phyloP scores from a whole-genome alignment of 2,329 filamentous ascomycete genomes.

The Colletotrichum sansevieriae region DNA sequence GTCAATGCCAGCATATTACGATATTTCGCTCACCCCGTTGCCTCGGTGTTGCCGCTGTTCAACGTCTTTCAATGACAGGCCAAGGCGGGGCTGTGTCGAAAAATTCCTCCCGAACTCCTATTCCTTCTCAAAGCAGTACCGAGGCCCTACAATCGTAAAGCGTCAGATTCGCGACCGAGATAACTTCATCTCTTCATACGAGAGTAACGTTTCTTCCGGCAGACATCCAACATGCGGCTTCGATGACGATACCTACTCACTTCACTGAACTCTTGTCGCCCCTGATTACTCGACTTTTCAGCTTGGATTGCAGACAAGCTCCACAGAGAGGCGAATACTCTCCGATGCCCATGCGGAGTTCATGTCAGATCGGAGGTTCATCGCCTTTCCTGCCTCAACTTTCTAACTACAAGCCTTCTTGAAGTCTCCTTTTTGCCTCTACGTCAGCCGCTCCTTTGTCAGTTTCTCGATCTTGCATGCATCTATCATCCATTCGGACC shows the following conservation, averaged over 20 bases:
- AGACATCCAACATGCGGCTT: background rate
- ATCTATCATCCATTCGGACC: background rate
- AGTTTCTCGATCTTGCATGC: conserved; percentile 2
- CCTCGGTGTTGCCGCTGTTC: conserved; percentile 6
- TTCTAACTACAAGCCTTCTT: background rate
- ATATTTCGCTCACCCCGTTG: background rate
- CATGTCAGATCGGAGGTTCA: background rate
- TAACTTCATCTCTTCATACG: background rate
- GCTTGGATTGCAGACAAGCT: background rate
- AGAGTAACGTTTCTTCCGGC: background rate
- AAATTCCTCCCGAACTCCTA: conserved; percentile 1
- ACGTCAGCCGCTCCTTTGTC: conserved; percentile 17
- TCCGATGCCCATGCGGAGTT: background rate
- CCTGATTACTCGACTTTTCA: background rate
- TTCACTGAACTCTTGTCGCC: background rate
- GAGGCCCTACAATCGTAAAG: background rate
- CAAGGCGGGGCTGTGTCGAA: conserved; percentile 21
- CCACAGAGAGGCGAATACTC: conserved; percentile 12
- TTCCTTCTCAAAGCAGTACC: conserved; percentile 2
- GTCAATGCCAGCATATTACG: background rate
- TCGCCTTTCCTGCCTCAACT: conserved; percentile 3
- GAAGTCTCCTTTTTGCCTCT: background rate
- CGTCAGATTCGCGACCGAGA: conserved; percentile 5
- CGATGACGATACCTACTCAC: background rate
- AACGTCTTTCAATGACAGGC: background rate